phyloP scores from a whole-genome alignment of 148 eudicot species.

The Selenicereus undatus region DNA sequence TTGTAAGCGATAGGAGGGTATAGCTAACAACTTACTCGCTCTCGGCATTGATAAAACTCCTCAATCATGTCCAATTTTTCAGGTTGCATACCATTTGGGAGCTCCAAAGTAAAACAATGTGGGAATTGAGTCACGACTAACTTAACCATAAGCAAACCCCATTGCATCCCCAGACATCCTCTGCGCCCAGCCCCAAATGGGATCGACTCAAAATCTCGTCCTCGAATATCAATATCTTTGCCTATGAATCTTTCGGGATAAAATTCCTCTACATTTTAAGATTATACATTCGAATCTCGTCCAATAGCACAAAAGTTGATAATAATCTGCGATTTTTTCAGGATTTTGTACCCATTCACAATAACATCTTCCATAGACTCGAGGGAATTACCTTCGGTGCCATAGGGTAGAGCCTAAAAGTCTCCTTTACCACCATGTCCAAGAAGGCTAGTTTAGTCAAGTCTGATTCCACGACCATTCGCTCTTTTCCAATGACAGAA shows the following conservation, averaged over 20 bases:
- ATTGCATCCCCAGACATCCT: neutral
- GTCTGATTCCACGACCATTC: slow-evolving; percentile 1
- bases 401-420: neutral
- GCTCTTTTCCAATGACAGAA: neutral
- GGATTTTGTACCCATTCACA: neutral
- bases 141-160: neutral
- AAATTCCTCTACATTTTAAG: neutral
- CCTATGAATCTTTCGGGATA: neutral
- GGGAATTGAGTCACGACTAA: slow-evolving; percentile 1
- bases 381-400: neutral
- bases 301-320: neutral
- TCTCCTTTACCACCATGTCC: slow-evolving; percentile 18
- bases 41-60: neutral
- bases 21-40: neutral
- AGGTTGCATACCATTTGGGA: slow-evolving; percentile 6
- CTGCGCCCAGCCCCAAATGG: slow-evolving; percentile 11
- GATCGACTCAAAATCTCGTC: neutral
- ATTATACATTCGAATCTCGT: neutral
- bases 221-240: neutral
- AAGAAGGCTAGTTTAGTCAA: slow-evolving; percentile 6
- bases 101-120: slow-evolving; percentile 19
- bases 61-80: slow-evolving; percentile 5
- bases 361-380: neutral
- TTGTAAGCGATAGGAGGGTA: neutral
- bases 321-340: too few species aligned